A percentile compares a stretch with the other conserved stretches of the same genome.
These are phyloP conservation scores for Babesia ovata DNA, from an alignment of 169 alveolate species.

Conservation along the genomic window DNA sequence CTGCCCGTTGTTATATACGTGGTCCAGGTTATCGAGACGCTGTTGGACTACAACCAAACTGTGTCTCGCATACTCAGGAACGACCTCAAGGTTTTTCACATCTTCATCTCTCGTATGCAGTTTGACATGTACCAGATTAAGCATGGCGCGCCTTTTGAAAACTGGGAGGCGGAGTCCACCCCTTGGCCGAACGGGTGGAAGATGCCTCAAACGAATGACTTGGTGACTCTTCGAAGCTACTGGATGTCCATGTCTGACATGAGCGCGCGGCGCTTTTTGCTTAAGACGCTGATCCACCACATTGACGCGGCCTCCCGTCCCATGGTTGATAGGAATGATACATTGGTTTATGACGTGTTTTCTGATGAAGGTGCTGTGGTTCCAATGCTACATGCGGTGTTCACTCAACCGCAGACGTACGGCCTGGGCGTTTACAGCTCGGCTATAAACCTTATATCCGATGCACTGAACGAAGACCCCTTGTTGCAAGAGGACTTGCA, in stretches of 20 bases:
- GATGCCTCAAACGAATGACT: conserved; percentile 29
- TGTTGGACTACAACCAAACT: conserved; percentile 73
- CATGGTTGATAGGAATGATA: conserved; percentile 38
- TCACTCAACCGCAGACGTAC: conserved; percentile 66
- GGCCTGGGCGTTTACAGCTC: conserved; percentile 76
- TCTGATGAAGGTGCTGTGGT: conserved; percentile 41
- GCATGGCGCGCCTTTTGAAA: conserved; percentile 47
- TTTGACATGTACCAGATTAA: conserved; percentile 75
- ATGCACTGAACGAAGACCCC: conserved; percentile 77
- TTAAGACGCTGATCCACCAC: conserved; percentile 53
- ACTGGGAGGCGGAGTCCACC: neutral
- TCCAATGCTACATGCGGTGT: conserved; percentile 65
- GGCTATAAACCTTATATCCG: conserved; percentile 71
- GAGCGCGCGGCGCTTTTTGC: conserved; percentile 59
- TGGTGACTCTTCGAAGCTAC: conserved; percentile 38
- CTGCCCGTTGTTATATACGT: conserved; percentile 73
- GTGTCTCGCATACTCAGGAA: conserved; percentile 69
- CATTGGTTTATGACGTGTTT: conserved; percentile 58
- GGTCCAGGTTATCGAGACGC: conserved; percentile 75
- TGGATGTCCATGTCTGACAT: conserved; percentile 56
- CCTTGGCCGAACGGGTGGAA: conserved; percentile 61
- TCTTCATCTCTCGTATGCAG: conserved; percentile 73
- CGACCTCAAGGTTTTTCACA: conserved; percentile 72
- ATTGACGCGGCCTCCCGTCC: conserved; percentile 46
- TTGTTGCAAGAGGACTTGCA: conserved; percentile 72